phyloP scores from a whole-genome alignment of 139 green algal species.

The Chlamydomonas sp. region DNA sequence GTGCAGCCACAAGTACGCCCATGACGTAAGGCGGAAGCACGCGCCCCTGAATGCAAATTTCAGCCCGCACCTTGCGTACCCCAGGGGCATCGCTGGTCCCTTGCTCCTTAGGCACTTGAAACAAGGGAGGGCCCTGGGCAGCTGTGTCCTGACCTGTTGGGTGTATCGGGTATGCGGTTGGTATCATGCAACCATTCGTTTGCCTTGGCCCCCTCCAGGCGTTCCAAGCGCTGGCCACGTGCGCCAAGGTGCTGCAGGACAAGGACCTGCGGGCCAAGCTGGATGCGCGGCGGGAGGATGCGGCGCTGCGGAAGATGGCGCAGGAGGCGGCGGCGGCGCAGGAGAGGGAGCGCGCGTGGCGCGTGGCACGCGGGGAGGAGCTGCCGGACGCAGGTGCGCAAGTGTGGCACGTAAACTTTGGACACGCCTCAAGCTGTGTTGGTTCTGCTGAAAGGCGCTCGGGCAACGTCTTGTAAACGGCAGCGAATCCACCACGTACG shows the following conservation, averaged over 20 bases:
- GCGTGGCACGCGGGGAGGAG: conserved; percentile 64
- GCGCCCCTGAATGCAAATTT: too few relatives aligned
- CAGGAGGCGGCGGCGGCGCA: conserved; percentile 53
- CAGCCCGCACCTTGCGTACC: too few relatives aligned
- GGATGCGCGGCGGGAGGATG: conserved; percentile 68
- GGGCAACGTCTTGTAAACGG: too few relatives aligned
- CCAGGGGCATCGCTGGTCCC: too few relatives aligned
- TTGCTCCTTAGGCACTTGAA: too few relatives aligned
- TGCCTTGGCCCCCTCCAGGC: conserved; percentile 29
- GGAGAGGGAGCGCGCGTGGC: conserved; percentile 76
- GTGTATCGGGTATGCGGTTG: not conserved
- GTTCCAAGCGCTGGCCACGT: conserved; percentile 79
- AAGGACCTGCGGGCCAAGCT: conserved; percentile 44
- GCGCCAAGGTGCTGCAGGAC: conserved; percentile 75
- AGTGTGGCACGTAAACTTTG: too few relatives aligned
- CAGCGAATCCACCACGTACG: too few relatives aligned
- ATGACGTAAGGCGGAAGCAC: conserved; percentile 45
- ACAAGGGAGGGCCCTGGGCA: too few relatives aligned
- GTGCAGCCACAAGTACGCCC: conserved; percentile 70
- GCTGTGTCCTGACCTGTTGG: too few relatives aligned
- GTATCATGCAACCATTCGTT: not conserved
- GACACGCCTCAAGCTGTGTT: too few relatives aligned
- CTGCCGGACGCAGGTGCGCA: not conserved
- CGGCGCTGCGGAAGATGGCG: conserved; percentile 59
- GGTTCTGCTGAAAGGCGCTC: too few relatives aligned